Evolutionary conservation across 805 yeast genomes (phyloP).

Genomic region (Brettanomyces nanus): DNA sequence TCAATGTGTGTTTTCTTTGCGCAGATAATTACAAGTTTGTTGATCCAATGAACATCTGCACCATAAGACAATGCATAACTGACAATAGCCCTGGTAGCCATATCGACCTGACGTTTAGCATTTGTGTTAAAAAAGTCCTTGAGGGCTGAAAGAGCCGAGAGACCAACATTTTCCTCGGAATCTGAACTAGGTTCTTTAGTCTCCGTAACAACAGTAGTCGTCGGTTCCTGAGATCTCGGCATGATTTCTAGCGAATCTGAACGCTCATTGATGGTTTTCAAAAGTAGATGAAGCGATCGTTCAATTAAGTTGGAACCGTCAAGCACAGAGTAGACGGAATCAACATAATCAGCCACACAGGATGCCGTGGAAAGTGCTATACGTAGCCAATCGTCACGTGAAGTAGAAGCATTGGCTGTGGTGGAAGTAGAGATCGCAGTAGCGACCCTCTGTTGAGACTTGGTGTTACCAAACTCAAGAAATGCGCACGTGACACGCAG

Average conservation of each 20-base stretch:
- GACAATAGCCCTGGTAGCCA: constrained; percentile 47
- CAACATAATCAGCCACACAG: constrained; percentile 26
- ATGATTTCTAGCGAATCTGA: constrained; percentile 13
- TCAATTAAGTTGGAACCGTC: constrained; percentile 15
- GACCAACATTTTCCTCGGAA: constrained; percentile 7
- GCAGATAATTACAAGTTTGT: constrained; percentile 50
- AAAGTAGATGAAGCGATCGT: constrained; percentile 30
- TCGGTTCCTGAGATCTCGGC: constrained; percentile 9
- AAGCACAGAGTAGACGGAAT: constrained; percentile 13
- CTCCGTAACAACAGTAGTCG: constrained; percentile 1
- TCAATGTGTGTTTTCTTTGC: constrained; percentile 60
- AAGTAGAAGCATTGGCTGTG: constrained; percentile 1
- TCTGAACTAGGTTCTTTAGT: neutral
- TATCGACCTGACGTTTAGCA: constrained; percentile 50
- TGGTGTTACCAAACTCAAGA: constrained; percentile 16
- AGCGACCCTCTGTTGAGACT: neutral
- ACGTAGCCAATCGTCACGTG: constrained; percentile 35
- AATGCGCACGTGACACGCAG: constrained; percentile 19
- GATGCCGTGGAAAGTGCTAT: constrained; percentile 33
- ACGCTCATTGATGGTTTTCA: constrained; percentile 25
- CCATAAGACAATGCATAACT: constrained; percentile 30
- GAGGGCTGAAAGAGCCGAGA: constrained; percentile 32
- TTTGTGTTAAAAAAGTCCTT: constrained; percentile 56
- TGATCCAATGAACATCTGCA: constrained; percentile 38
- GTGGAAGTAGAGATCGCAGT: neutral